phyloP scores from a whole-genome alignment of 305 asterid species.

The Solanum hybrid region DNA sequence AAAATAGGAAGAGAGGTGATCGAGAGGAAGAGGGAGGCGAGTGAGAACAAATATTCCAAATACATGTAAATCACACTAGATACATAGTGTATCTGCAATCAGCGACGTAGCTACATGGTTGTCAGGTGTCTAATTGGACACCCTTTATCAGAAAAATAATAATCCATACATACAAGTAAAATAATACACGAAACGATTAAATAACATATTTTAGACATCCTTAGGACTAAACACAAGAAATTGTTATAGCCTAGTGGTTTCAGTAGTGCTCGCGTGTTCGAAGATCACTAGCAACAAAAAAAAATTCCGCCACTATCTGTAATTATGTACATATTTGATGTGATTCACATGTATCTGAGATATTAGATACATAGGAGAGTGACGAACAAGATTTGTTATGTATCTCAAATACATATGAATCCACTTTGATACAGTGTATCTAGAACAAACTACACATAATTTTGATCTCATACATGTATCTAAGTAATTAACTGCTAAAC shows the following conservation, averaged over 20 bases:
- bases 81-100: no score
- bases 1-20: no score
- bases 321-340: no score
- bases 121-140: neutral
- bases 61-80: no score
- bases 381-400: neutral
- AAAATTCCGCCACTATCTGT: neutral
- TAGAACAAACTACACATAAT: no score
- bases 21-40: neutral
- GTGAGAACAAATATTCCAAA: no score
- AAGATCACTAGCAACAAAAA: neutral
- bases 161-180: no score
- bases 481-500: neutral
- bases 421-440: no score
- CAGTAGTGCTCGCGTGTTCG: neutral
- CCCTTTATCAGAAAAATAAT: fast-evolving
- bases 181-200: no score
- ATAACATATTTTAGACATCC: neutral
- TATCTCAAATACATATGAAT: no score
- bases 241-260: neutral
- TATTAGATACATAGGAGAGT: no score
- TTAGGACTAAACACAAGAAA: neutral
- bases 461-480: neutral
- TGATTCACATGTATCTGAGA: no score
- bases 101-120: neutral